These are phyloP conservation scores for Cyclotella distinguenda DNA, from an alignment of 108 stramenopile species.

Conservation along the genomic window DNA sequence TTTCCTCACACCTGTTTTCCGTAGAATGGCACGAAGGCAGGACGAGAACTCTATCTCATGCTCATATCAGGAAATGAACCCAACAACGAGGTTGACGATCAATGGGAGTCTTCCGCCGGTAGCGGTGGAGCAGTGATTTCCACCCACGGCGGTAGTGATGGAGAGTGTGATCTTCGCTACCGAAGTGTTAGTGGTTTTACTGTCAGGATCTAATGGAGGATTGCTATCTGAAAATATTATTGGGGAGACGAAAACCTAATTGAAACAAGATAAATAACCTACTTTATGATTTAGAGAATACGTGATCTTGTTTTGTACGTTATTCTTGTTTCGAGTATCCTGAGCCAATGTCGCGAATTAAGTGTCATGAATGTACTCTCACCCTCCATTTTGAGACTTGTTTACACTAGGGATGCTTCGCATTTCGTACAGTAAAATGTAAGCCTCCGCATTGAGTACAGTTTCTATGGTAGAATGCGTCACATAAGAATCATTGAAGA, in stretches of 20 bases:
- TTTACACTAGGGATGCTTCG: conserved; percentile 25
- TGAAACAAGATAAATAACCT: not conserved
- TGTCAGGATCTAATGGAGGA: conserved; percentile 14
- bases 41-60: conserved; percentile 14
- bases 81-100: not conserved
- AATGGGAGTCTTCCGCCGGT: conserved; percentile 17
- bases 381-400: too few relatives aligned
- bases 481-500: conserved; percentile 50
- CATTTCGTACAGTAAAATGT: conserved; percentile 46
- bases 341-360: too few relatives aligned
- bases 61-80: conserved; percentile 12
- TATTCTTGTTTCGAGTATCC: not conserved
- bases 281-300: not conserved
- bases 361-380: too few relatives aligned
- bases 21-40: conserved; percentile 17
- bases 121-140: conserved; percentile 11
- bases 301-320: not conserved
- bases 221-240: conserved; percentile 2
- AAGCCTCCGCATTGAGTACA: conserved; percentile 43
- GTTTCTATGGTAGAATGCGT: conserved; percentile 18
- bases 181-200: conserved; percentile 24
- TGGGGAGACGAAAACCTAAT: not conserved
- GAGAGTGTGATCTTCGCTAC: conserved; percentile 11
- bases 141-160: conserved; percentile 1
- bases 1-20: not conserved